These are phyloP conservation scores for Paraconiothyrium brasiliense DNA, from an alignment of 2,329 filamentous ascomycete genomes.

Conservation along the genomic window DNA sequence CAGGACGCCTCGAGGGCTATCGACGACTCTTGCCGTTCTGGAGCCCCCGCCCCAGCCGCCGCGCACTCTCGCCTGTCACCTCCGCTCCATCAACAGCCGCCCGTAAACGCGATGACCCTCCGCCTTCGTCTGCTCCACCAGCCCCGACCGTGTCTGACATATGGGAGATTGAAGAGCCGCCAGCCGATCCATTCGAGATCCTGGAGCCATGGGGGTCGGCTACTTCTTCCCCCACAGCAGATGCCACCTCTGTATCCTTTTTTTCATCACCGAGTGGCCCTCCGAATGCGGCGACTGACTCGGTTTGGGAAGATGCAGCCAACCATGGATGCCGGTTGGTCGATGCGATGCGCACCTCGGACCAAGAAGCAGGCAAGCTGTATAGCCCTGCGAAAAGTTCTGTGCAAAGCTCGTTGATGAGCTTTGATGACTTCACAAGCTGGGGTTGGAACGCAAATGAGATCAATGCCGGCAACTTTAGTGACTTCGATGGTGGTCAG, in stretches of 20 bases:
- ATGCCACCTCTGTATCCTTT: neutral
- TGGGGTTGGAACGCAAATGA: conserved; percentile 2
- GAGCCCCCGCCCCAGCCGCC: neutral
- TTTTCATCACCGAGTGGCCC: neutral
- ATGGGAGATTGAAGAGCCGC: neutral
- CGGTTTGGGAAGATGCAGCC: neutral
- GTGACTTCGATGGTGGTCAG: conserved; percentile 1
- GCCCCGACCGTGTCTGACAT: neutral
- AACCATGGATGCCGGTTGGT: neutral
- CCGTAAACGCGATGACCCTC: neutral
- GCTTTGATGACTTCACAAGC: neutral
- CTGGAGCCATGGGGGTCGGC: too few species aligned
- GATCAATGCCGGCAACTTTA: neutral
- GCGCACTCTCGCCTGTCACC: neutral
- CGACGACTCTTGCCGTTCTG: neutral
- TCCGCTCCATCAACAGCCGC: neutral
- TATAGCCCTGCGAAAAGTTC: neutral
- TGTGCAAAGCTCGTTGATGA: neutral
- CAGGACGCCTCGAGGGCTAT: neutral
- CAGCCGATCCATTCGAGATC: too few species aligned
- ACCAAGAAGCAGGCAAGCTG: neutral
- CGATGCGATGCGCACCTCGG: conserved; percentile 1
- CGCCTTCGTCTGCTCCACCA: neutral
- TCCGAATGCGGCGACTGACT: neutral
- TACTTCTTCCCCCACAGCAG: neutral